A percentile compares a stretch with the other conserved stretches of the same genome.
Conservation (phyloP, 2,329 filamentous ascomycete species). For the Diplodia scrobiculata region DNA sequence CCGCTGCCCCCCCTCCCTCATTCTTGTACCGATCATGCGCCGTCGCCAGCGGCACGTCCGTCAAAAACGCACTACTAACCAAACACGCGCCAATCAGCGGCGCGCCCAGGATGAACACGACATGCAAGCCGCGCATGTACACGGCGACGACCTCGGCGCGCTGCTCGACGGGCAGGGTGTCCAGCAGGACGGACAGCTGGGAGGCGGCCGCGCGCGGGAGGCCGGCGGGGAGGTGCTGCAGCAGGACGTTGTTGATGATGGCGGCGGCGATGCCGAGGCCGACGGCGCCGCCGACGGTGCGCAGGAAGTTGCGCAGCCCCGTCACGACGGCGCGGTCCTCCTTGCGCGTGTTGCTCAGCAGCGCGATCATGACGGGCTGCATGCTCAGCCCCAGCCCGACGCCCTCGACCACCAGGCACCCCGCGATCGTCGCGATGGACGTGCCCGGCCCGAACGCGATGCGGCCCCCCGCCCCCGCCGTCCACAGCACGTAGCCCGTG, state of each 20-base stretch:
- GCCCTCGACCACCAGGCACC: constrained; percentile 46
- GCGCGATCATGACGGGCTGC: constrained; percentile 58
- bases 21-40: constrained; percentile 22
- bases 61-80: constrained; percentile 13
- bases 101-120: constrained; percentile 13
- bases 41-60: constrained; percentile 13
- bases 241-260: constrained; percentile 43
- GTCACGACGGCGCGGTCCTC: constrained; percentile 63
- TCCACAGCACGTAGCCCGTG: constrained; percentile 53
- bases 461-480: constrained; percentile 57
- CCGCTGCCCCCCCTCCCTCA: not conserved
- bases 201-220: not conserved
- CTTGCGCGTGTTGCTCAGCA: constrained; percentile 56
- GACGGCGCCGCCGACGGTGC: constrained; percentile 60
- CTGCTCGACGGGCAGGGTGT: not conserved
- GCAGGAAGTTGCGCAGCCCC: constrained; percentile 64
- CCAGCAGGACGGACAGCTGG: constrained; percentile 2
- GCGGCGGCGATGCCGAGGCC: constrained; percentile 62
- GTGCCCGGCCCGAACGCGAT: constrained; percentile 53
- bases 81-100: constrained; percentile 16
- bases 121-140: constrained; percentile 14
- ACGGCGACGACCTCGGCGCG: not conserved
- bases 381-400: constrained; percentile 58
- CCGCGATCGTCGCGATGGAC: constrained; percentile 54
- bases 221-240: constrained; percentile 17